Evolutionary conservation across 805 yeast species (phyloP).

Genomic region (Monosporozyma solicola): DNA sequence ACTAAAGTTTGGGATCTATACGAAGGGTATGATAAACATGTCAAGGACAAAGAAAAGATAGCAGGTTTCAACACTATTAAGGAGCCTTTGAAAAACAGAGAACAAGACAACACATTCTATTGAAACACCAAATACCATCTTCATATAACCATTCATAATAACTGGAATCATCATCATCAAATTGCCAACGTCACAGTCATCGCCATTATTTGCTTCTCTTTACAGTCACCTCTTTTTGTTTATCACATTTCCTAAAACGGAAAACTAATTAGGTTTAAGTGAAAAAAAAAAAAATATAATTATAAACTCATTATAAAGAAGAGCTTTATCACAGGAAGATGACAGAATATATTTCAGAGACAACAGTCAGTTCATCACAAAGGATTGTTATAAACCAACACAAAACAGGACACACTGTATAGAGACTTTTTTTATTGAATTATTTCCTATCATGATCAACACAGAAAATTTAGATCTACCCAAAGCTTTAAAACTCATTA

Average conservation of each 20-base stretch:
- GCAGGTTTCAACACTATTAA: background rate
- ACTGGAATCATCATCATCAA: too few species aligned
- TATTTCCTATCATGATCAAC: background rate
- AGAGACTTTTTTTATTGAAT: background rate
- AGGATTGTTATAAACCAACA: background rate
- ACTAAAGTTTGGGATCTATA: background rate
- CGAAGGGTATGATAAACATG: background rate
- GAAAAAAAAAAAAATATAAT: background rate
- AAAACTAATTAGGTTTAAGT: background rate
- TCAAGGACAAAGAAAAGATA: background rate
- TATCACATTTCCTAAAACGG: background rate
- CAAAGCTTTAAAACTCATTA: conserved; percentile 8
- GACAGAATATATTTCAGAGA: background rate
- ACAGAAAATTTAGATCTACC: conserved; percentile 3
- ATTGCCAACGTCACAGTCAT: too few species aligned
- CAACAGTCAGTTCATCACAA: background rate
- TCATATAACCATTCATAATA: too few species aligned
- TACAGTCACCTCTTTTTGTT: background rate
- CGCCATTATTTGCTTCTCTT: background rate
- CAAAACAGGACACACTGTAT: background rate
- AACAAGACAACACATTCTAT: background rate
- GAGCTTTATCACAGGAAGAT: background rate
- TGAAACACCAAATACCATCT: background rate
- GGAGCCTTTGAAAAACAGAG: background rate
- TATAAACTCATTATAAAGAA: background rate